Conservation (phyloP, 2,329 filamentous ascomycete genomes). For the Fusarium sp. region DNA sequence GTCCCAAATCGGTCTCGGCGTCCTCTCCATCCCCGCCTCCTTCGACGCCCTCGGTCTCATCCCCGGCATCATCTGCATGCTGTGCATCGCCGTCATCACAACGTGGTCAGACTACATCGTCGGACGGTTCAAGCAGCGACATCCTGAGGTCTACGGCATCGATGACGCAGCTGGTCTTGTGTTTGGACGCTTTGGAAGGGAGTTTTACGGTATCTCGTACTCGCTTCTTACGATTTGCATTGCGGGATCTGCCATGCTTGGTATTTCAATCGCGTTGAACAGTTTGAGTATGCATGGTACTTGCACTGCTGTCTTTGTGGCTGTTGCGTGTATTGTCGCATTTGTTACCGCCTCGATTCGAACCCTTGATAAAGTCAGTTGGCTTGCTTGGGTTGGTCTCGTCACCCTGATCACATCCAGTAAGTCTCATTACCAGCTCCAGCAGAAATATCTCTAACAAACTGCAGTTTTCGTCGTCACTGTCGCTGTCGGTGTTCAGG, state of each 20-base stretch:
- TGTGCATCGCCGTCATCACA: slow-evolving; percentile 53
- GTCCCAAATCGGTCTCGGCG: slow-evolving; percentile 56
- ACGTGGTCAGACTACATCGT: slow-evolving; percentile 60
- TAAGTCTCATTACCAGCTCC: not conserved
- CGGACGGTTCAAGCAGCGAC: slow-evolving; percentile 60
- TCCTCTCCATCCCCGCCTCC: slow-evolving; percentile 57
- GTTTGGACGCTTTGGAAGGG: slow-evolving; percentile 56
- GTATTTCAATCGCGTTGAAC: slow-evolving; percentile 53
- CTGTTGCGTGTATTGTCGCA: slow-evolving; percentile 44
- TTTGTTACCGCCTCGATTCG: slow-evolving; percentile 46
- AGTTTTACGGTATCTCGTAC: slow-evolving; percentile 51
- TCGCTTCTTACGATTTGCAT: slow-evolving; percentile 46
- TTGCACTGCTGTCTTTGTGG: slow-evolving; percentile 53
- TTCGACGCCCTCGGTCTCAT: slow-evolving; percentile 59
- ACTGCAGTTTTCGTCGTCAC: slow-evolving; percentile 28
- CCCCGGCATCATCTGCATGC: slow-evolving; percentile 56
- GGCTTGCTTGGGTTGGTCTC: slow-evolving; percentile 45
- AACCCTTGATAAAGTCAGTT: slow-evolving; percentile 45
- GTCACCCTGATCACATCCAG: slow-evolving; percentile 27
- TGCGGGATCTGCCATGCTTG: slow-evolving; percentile 34
- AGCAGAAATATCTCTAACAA: not conserved
- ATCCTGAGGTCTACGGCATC: slow-evolving; percentile 62
- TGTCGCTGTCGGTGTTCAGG: slow-evolving; percentile 34
- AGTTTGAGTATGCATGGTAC: slow-evolving; percentile 50
- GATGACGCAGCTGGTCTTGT: slow-evolving; percentile 61